phyloP scores from a whole-genome alignment of 2,329 filamentous ascomycete genomes.

The Apiospora malaysiana region DNA sequence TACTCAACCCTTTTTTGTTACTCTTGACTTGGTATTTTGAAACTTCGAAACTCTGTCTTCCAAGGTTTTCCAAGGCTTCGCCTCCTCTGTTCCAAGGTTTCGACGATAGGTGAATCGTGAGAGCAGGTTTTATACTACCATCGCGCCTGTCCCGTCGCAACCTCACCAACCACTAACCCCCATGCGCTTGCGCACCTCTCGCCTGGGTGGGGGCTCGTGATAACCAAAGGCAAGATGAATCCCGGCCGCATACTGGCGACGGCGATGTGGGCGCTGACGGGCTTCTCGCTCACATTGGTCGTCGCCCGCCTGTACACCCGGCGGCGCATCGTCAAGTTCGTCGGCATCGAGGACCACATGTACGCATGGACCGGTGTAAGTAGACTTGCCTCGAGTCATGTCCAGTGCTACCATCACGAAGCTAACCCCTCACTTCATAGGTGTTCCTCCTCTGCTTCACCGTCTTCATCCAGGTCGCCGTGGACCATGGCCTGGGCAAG shows the following conservation, averaged over 20 bases:
- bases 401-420: background rate
- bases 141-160: background rate
- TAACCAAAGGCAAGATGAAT: conserved; percentile 33
- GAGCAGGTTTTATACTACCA: background rate
- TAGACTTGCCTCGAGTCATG: background rate
- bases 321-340: conserved; percentile 42
- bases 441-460: conserved; percentile 44
- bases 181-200: conserved; percentile 9
- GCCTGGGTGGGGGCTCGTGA: conserved; percentile 16
- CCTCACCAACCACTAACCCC: background rate
- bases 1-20: background rate
- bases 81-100: conserved; percentile 3
- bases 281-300: conserved; percentile 36
- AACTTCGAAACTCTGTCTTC: background rate
- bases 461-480: conserved; percentile 42
- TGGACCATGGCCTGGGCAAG: conserved; percentile 42
- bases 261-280: conserved; percentile 44
- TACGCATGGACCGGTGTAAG: conserved; percentile 41
- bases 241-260: conserved; percentile 37
- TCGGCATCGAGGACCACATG: conserved; percentile 45
- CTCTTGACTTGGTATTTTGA: background rate
- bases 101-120: background rate
- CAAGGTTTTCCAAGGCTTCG: background rate
- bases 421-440: conserved; percentile 21
- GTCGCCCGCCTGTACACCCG: conserved; percentile 35